Evolutionary conservation across 495 filamentous ascomycete species (phyloP), one percentile per base, ranked within the genome.

Genomic region (Penicillium verhagenii): DNA sequence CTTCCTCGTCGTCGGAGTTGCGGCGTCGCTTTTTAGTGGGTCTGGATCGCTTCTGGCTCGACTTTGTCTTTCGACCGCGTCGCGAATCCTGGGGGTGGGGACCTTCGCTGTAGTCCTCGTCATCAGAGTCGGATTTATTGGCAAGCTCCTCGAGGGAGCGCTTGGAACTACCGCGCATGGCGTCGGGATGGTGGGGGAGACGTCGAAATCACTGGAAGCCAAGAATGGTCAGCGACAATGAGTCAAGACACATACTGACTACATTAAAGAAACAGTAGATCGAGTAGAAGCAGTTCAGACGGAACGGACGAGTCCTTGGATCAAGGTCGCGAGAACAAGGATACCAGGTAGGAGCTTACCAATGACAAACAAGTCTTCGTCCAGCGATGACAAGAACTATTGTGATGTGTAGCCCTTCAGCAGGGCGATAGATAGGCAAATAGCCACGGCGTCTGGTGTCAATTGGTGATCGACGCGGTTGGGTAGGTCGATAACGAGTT

Each of bases 121-220:
- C 91, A 40, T 91, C 84, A 0, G 90, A 83, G 61, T 96, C 91
- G 40, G 91, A 94, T 64, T 89, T 88, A 73, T 85, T 91, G 20
- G 86, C 90, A 59, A 93, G 82, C 57, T 81, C 82, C 51, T 90
- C 86, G 55, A 87, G 68, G 71, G 86, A 87, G 54, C 91, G 82
- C 72, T 94, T 94, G 44, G 57, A 44, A 31, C 65, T 55, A 49
- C 74, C 73, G 78, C 82, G 53, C 45, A 28, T 50, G 57, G 39
- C 23, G 42, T 24, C 28, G 28, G 5, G 38, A 21, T 21, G 20
- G 38, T 2, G 20, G 23, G 23, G 14, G n/a, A 26, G 42, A 45
- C 9, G 13, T 3, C 4, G 1, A 25, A 26, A 26, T 25, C 23
- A 45, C 42, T 45, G 13, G 37, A 35, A 26, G 20, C 40, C 18